Evolutionary conservation across 768 basidiomycete species (phyloP).

Genomic region (Mycena galopus): DNA sequence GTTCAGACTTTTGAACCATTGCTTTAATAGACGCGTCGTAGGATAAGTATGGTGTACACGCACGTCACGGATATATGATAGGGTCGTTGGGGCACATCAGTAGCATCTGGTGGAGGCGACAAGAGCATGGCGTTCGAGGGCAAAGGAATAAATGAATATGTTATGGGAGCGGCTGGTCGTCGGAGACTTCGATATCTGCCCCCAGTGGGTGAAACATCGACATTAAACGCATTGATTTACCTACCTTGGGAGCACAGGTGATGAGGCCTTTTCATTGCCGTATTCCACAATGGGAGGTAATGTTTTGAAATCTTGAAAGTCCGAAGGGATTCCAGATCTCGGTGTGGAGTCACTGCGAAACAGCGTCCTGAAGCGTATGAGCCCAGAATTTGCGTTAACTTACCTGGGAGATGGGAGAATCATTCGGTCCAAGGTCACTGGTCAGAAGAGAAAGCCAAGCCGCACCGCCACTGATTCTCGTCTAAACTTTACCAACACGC

Average conservation of each 20-base stretch:
- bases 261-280: not conserved
- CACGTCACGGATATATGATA: slow-evolving; percentile 58
- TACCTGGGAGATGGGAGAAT: slow-evolving; percentile 42
- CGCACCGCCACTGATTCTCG: slow-evolving; percentile 11
- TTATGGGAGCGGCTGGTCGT: slow-evolving; percentile 48
- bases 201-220: not conserved
- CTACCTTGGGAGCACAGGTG: slow-evolving; percentile 22
- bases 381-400: slow-evolving; percentile 20
- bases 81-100: slow-evolving; percentile 45
- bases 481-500: not conserved
- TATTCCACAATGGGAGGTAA: slow-evolving; percentile 3
- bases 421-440: slow-evolving; percentile 30
- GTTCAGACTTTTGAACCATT: slow-evolving; percentile 48
- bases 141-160: slow-evolving; percentile 56
- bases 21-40: not conserved
- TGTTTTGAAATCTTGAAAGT: slow-evolving; percentile 13
- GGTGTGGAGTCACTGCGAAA: slow-evolving; percentile 17
- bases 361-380: slow-evolving; percentile 18
- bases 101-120: slow-evolving; percentile 46
- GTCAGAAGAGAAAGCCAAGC: not conserved
- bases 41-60: not conserved
- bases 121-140: slow-evolving; percentile 56
- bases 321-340: slow-evolving; percentile 17
- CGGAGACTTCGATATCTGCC: slow-evolving; percentile 45
- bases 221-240: too few species aligned